These are phyloP conservation scores for Pogostemon cablin DNA, from an alignment of 257 asterid species.

Conservation along the genomic window DNA sequence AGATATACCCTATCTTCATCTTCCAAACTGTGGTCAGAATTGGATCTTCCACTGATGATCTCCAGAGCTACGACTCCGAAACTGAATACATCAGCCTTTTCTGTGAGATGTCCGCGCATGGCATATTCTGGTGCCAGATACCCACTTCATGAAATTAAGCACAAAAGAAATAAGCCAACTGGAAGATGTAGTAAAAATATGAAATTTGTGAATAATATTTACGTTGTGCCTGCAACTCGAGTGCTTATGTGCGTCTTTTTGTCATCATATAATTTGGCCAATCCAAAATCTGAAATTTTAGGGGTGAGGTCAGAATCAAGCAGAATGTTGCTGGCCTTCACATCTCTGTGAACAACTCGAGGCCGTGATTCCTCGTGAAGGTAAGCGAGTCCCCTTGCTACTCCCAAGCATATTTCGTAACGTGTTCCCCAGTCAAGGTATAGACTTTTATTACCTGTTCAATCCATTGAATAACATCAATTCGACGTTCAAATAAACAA, in stretches of 20 bases:
- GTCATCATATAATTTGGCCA: conserved; percentile 77
- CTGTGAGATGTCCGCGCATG: conserved; percentile 76
- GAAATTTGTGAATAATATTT: conserved; percentile 28
- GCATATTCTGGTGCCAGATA: conserved; percentile 87
- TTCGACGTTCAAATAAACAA: background rate
- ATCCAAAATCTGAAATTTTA: conserved; percentile 75
- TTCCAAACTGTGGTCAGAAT: conserved; percentile 57
- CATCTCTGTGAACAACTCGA: conserved; percentile 72
- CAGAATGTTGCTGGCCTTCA: conserved; percentile 76
- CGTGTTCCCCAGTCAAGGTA: conserved; percentile 75
- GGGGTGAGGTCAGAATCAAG: conserved; percentile 67
- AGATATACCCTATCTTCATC: conserved; percentile 62
- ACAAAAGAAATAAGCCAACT: background rate
- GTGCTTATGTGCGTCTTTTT: conserved; percentile 82
- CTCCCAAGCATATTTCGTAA: conserved; percentile 75
- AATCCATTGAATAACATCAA: conserved; percentile 25
- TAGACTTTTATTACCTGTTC: conserved; percentile 47
- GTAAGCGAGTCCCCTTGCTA: conserved; percentile 79
- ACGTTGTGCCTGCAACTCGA: conserved; percentile 89
- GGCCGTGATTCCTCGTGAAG: conserved; percentile 76
- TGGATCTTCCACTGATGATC: conserved; percentile 65
- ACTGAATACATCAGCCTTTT: conserved; percentile 70
- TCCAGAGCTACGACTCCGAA: conserved; percentile 77
- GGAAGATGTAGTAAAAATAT: background rate
- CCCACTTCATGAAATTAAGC: conserved; percentile 46